A percentile compares a stretch with the other conserved stretches of the same genome.
Conservation (phyloP, 2,329 filamentous ascomycete genomes). For the Fusarium foetens region DNA sequence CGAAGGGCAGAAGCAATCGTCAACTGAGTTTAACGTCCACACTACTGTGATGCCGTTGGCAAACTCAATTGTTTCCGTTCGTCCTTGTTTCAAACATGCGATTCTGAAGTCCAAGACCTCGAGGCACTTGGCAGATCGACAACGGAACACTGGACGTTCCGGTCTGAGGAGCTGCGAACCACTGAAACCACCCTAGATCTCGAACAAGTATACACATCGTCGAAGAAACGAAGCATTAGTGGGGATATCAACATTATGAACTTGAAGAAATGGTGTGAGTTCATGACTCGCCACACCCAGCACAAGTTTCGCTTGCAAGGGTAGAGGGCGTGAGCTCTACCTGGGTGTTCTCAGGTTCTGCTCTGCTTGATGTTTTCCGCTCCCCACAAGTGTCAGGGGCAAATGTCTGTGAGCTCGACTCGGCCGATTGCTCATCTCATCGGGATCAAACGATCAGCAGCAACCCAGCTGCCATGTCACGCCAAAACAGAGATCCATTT, state of each 20-base stretch:
- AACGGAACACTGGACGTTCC: not conserved
- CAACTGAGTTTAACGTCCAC: constrained; percentile 9
- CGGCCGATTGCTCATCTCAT: constrained; percentile 33
- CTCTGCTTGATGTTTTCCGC: constrained; percentile 9
- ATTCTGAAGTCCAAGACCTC: not conserved
- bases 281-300: constrained; percentile 32
- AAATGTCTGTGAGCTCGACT: constrained; percentile 15
- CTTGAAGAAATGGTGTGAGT: constrained; percentile 1
- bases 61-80: constrained; percentile 13
- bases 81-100: not conserved
- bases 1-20: not conserved
- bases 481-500: constrained; percentile 3
- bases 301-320: constrained; percentile 13
- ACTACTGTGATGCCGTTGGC: constrained; percentile 5
- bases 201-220: constrained; percentile 3
- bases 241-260: constrained; percentile 4
- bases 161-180: not conserved
- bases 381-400: constrained; percentile 17
- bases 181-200: constrained; percentile 10
- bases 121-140: constrained; percentile 1
- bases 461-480: not conserved
- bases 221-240: constrained; percentile 15
- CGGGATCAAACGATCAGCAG: constrained; percentile 9
- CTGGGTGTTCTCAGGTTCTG: not conserved
- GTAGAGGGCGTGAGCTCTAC: constrained; percentile 15